phyloP scores from a whole-genome alignment of 2,329 filamentous ascomycete species.

The Pezicula radicicola region DNA sequence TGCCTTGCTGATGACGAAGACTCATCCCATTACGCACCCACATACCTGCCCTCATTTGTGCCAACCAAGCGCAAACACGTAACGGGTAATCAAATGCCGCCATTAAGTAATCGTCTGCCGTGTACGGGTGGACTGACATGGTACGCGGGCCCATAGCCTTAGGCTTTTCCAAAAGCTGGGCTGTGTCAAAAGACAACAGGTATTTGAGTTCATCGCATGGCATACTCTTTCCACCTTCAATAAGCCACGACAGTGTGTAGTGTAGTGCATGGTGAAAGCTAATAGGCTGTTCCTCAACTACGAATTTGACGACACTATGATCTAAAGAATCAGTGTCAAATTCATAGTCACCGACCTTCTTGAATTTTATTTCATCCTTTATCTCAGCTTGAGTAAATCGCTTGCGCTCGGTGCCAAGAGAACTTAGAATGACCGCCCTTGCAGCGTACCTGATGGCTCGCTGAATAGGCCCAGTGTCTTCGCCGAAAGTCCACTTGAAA shows the following conservation, averaged over 20 bases:
- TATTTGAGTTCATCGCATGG: conserved; percentile 61
- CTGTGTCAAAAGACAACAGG: conserved; percentile 68
- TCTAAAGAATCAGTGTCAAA: conserved; percentile 54
- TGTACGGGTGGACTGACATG: conserved; percentile 54
- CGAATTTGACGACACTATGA: conserved; percentile 69
- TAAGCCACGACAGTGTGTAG: conserved; percentile 92
- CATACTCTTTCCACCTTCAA: conserved; percentile 83
- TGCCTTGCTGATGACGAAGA: conserved; percentile 88
- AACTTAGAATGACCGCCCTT: conserved; percentile 83
- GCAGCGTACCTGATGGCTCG: conserved; percentile 72
- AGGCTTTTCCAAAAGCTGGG: conserved; percentile 65
- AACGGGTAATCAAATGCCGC: conserved; percentile 90
- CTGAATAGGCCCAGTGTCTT: conserved; percentile 64
- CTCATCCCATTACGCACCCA: conserved; percentile 99
- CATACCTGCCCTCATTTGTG: conserved; percentile 97
- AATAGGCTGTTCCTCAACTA: conserved; percentile 84
- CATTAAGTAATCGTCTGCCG: conserved; percentile 76
- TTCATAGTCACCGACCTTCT: conserved; percentile 72
- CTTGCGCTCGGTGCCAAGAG: conserved; percentile 80
- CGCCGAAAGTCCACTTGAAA: conserved; percentile 67
- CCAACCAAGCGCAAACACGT: conserved; percentile 90
- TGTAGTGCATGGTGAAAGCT: conserved; percentile 97
- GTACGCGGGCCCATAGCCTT: conserved; percentile 55
- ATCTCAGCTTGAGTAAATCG: conserved; percentile 86
- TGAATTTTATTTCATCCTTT: conserved; percentile 82